phyloP scores from a whole-genome alignment of 1,284 basidiomycete genomes.

The Xerocomus tenax region DNA sequence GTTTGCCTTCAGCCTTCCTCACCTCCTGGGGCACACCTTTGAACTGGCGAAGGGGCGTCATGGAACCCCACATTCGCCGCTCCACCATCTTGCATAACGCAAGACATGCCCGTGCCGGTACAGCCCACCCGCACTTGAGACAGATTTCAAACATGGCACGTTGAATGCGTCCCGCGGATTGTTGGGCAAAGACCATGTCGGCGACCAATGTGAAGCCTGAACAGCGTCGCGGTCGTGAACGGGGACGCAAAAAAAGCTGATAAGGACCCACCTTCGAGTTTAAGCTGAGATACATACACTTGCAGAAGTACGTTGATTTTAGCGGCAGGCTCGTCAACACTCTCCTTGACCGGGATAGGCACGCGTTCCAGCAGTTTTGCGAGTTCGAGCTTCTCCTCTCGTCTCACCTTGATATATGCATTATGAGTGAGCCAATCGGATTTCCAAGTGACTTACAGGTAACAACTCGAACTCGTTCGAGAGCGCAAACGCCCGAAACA shows the following conservation, averaged over 20 bases:
- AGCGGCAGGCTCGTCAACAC: slow-evolving; percentile 90
- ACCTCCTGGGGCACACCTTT: slow-evolving; percentile 83
- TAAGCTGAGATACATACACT: slow-evolving; percentile 91
- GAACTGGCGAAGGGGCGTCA: slow-evolving; percentile 96
- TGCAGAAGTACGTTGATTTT: slow-evolving; percentile 98
- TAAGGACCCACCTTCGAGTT: slow-evolving; percentile 65
- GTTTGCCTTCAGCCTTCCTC: slow-evolving; percentile 91
- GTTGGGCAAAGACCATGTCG: slow-evolving; percentile 92
- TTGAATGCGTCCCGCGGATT: slow-evolving; percentile 88
- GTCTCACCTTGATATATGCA: slow-evolving; percentile 40
- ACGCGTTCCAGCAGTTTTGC: slow-evolving; percentile 73
- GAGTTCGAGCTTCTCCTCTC: slow-evolving; percentile 83
- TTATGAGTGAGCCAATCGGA: neutral
- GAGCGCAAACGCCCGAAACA: slow-evolving; percentile 93
- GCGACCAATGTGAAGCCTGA: slow-evolving; percentile 88
- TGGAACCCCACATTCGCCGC: slow-evolving; percentile 88
- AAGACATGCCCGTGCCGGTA: slow-evolving; percentile 83
- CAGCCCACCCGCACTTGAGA: slow-evolving; percentile 95
- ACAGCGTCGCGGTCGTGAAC: neutral
- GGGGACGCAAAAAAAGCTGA: neutral
- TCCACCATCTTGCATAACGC: slow-evolving; percentile 98
- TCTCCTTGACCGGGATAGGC: slow-evolving; percentile 95
- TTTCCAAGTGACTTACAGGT: slow-evolving; percentile 48
- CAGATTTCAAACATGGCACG: slow-evolving; percentile 98
- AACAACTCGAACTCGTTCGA: slow-evolving; percentile 96